Base-by-base conservation (phyloP, 2,329 filamentous ascomycete species). In the Nemania bipapillata region DNA sequence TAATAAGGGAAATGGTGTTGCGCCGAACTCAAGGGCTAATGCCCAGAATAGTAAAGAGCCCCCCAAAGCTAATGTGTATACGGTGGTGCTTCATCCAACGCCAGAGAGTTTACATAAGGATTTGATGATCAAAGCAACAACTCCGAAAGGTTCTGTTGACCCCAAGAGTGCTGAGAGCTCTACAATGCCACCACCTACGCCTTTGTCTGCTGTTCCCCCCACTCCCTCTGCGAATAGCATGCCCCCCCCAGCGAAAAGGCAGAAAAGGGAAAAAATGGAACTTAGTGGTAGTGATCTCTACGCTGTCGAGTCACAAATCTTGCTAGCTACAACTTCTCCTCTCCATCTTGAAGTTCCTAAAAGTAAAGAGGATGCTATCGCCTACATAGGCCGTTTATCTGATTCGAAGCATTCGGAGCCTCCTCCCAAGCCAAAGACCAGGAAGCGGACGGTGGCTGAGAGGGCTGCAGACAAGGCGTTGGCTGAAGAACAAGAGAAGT, bases 391-490 rank as follows among this genome's bases (percentile, higher is more conserved):
- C 32, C 84, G 86, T 20, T 84, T 95, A 73, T 86, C 88, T 22
- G 92, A 96, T 78, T 91, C 94, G 6, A 89, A 93, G 64, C 92
- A 97, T 79, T 87, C 89, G 32, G 88, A 91, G 57, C 84, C 89
- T 50, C 90, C 93, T 9, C 95, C 96, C 0, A 87, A 91, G 68
- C 94, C 94, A 2, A 97, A 97, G 84, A 91, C 90, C 7, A 87
- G 96, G 65, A 98, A 99, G 85, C 90, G 95, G 70, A 99, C 96
- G 0, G 91, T 96, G 20, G 96, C 96, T 8, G 95, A 99, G 78
- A 89, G 98, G 83, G 96, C 93, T 8, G 95, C 95, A 7, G 96
- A 99, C 77, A 94, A 99, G 81, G 95, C 96, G 0, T 86, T 93
- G 68, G 93, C 94, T 0, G 95, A 94, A 24, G 92, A 94, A 67